A percentile compares a stretch with the other conserved stretches of the same genome.
Conservation (phyloP, 768 basidiomycete genomes). For the Hydnum rufescens region DNA sequence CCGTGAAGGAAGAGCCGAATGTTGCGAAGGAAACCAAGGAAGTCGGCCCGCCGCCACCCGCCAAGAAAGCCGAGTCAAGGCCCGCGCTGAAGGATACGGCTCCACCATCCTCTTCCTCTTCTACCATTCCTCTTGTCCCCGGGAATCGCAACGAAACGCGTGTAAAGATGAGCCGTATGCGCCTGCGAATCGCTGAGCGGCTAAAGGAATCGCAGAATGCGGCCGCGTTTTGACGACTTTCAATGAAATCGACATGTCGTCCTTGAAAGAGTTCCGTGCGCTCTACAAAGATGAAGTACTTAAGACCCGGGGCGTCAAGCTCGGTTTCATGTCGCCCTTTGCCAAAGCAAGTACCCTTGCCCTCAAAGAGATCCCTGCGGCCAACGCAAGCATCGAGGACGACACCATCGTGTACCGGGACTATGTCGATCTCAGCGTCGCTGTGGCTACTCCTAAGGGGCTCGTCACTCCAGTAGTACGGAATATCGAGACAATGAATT, state of each 20-base stretch:
- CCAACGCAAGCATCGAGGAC: slow-evolving; percentile 79
- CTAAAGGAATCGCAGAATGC: slow-evolving; percentile 96
- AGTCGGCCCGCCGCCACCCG: slow-evolving; percentile 12
- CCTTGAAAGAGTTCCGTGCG: slow-evolving; percentile 79
- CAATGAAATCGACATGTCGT: slow-evolving; percentile 99
- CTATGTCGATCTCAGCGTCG: slow-evolving; percentile 85
- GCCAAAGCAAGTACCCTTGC: slow-evolving; percentile 71
- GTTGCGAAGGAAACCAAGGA: slow-evolving; percentile 10
- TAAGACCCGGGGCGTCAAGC: slow-evolving; percentile 85
- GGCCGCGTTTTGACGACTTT: slow-evolving; percentile 95
- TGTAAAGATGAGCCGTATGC: slow-evolving; percentile 99
- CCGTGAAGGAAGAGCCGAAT: not conserved
- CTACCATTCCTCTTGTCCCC: slow-evolving; percentile 21
- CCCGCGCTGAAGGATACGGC: slow-evolving; percentile 18
- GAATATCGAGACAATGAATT: slow-evolving; percentile 70
- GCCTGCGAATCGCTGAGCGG: slow-evolving; percentile 87
- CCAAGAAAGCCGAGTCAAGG: slow-evolving; percentile 16
- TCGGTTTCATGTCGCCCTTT: slow-evolving; percentile 97
- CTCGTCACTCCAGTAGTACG: slow-evolving; percentile 90
- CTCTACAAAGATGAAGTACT: slow-evolving; percentile 83
- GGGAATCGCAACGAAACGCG: slow-evolving; percentile 71
- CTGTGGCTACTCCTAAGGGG: slow-evolving; percentile 94
- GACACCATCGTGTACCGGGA: slow-evolving; percentile 37
- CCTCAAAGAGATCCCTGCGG: slow-evolving; percentile 77
- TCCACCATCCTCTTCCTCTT: slow-evolving; percentile 17